Conservation (phyloP, 2,329 filamentous ascomycete species). For the Sphaerulina vaccinii region DNA sequence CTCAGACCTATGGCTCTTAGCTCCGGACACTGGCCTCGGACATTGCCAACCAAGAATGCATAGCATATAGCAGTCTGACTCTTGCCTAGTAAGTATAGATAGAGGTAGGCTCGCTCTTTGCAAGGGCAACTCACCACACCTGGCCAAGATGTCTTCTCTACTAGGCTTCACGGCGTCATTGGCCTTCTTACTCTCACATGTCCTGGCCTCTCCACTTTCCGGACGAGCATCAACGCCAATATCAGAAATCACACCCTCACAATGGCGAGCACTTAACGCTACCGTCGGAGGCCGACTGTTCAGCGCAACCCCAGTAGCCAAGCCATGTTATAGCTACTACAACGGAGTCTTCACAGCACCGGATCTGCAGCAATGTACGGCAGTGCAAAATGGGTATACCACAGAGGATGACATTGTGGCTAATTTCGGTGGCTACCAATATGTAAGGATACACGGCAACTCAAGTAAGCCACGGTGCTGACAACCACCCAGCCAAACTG, state of each 20-base stretch:
- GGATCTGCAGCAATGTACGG: conserved; percentile 15
- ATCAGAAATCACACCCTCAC: conserved; percentile 13
- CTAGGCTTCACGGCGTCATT: neutral
- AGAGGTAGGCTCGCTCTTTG: neutral
- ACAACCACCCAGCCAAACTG: conserved; percentile 15
- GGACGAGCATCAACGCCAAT: neutral
- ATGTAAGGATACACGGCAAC: conserved; percentile 6
- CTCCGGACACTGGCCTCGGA: too few species aligned
- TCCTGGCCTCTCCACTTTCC: neutral
- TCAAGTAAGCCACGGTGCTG: neutral
- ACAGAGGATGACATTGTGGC: conserved; percentile 18
- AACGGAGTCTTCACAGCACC: conserved; percentile 11
- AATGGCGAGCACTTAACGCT: conserved; percentile 25
- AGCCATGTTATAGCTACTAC: conserved; percentile 22
- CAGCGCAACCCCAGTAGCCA: conserved; percentile 17
- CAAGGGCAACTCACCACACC: neutral
- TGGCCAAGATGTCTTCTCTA: neutral
- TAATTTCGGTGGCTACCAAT: conserved; percentile 20
- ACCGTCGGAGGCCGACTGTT: conserved; percentile 18
- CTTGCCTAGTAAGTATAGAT: neutral
- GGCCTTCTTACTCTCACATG: neutral
- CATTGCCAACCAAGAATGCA: too few species aligned
- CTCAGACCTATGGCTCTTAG: neutral
- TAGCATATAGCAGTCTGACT: too few species aligned
- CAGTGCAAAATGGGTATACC: conserved; percentile 18